phyloP scores from a whole-genome alignment of 179 eudicot species.

The Beta lomatogona region DNA sequence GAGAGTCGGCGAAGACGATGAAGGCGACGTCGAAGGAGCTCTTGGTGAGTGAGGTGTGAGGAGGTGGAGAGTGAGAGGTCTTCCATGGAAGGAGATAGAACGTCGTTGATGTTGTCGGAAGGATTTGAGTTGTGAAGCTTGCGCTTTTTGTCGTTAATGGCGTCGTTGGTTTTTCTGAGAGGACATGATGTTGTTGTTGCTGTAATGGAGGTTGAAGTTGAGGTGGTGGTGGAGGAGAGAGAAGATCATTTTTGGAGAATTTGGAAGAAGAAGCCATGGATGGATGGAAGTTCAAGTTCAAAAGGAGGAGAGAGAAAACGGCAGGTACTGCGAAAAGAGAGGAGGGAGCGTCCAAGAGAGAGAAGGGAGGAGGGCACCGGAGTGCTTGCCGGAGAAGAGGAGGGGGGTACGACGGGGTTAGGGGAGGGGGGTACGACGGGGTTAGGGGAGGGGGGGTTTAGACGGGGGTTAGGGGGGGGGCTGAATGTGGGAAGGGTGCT shows the following conservation, averaged over 20 bases:
- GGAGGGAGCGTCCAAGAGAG: too few relatives aligned
- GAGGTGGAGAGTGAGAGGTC: constrained; percentile 32
- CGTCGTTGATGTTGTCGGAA: neutral
- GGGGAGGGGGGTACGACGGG: too few relatives aligned
- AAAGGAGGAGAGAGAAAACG: neutral
- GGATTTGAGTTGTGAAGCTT: neutral
- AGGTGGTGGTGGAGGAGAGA: constrained; percentile 9
- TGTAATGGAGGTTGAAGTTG: neutral
- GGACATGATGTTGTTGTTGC: neutral
- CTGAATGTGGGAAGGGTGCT: too few relatives aligned
- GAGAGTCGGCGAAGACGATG: constrained; percentile 34
- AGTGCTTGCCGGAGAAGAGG: too few relatives aligned
- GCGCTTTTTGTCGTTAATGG: neutral
- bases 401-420: too few relatives aligned
- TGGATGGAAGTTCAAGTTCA: neutral
- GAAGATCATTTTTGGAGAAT: neutral
- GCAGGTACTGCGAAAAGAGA: too few relatives aligned
- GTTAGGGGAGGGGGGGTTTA: too few relatives aligned
- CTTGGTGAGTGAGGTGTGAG: constrained; percentile 47
- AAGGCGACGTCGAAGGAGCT: constrained; percentile 45
- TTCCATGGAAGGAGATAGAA: constrained; percentile 24
- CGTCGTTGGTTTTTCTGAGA: neutral
- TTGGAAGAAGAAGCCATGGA: constrained; percentile 38
- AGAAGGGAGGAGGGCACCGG: too few relatives aligned
- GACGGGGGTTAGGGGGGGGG: too few relatives aligned